phyloP scores from a whole-genome alignment of 352 stramenopile species.

The Blastocystis sp. region DNA sequence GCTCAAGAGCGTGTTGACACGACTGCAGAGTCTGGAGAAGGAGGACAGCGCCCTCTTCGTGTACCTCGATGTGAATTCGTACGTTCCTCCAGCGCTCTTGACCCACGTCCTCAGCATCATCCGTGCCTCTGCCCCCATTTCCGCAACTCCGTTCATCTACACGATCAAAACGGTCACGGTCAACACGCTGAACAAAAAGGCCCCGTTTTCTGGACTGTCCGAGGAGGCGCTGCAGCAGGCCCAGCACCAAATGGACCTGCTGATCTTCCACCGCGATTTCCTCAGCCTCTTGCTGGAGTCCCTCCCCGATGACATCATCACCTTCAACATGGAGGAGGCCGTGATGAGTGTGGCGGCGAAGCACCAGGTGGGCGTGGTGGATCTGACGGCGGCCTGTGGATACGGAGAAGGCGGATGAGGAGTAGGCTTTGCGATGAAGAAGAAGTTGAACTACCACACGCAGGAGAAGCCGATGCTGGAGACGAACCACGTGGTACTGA shows the following conservation, averaged over 20 bases:
- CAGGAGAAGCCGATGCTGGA: constrained; percentile 21
- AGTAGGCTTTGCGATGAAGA: constrained; percentile 58
- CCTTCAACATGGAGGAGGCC: neutral
- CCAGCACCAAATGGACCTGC: constrained; percentile 24
- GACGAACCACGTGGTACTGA: constrained; percentile 12
- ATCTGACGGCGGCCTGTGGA: constrained; percentile 1
- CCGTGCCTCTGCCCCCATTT: neutral
- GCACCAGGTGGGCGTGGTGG: constrained; percentile 12
- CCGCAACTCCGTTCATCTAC: neutral
- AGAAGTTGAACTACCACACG: neutral
- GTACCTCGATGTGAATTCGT: constrained; percentile 26
- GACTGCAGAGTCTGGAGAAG: neutral
- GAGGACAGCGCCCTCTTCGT: neutral
- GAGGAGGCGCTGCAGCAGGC: neutral
- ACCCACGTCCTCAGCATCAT: constrained; percentile 8
- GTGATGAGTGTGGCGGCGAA: neutral
- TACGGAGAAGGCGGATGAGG: neutral
- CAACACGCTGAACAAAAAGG: constrained; percentile 7
- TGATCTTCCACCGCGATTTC: constrained; percentile 12
- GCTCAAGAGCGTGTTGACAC: constrained; percentile 1
- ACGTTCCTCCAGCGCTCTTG: constrained; percentile 34
- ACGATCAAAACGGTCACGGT: neutral
- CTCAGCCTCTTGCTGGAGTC: neutral
- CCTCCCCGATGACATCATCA: constrained; percentile 19
- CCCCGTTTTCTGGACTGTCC: neutral